Evolutionary conservation across 306 rosid genomes (phyloP).

Genomic region (Vigna radiata): DNA sequence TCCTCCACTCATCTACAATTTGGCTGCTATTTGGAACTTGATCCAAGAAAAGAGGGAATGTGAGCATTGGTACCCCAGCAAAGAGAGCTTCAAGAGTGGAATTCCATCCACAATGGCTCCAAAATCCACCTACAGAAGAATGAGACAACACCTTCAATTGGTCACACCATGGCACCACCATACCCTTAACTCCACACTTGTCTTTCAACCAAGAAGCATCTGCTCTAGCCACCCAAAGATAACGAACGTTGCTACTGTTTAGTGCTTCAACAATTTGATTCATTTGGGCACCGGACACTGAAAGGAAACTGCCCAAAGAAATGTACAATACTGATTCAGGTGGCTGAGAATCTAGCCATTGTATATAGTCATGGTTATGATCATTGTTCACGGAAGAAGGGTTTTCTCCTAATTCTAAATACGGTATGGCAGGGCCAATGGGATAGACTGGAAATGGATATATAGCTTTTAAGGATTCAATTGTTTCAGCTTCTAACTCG

Average conservation of each 20-base stretch:
- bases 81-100: conserved; percentile 55
- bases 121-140: conserved; percentile 54
- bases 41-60: conserved; percentile 60
- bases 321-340: conserved; percentile 62
- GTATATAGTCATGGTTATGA: conserved; percentile 39
- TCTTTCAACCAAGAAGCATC: conserved; percentile 50
- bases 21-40: conserved; percentile 56
- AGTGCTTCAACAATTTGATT: conserved; percentile 56
- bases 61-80: conserved; percentile 57
- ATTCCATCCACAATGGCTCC: conserved; percentile 77
- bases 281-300: conserved; percentile 57
- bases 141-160: conserved; percentile 64
- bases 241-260: conserved; percentile 38
- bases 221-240: conserved; percentile 61
- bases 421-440: conserved; percentile 63
- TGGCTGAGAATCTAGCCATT: conserved; percentile 69
- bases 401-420: conserved; percentile 42
- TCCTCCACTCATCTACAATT: conserved; percentile 59
- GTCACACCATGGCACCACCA: conserved; percentile 67
- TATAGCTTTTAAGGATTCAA: conserved; percentile 46
- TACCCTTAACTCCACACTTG: conserved; percentile 53
- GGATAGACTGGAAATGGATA: conserved; percentile 56
- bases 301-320: conserved; percentile 65
- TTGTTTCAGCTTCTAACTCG: conserved; percentile 53
- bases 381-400: not conserved